phyloP scores from a whole-genome alignment of 768 basidiomycete species.

The Kwoniella mangroviensis region DNA sequence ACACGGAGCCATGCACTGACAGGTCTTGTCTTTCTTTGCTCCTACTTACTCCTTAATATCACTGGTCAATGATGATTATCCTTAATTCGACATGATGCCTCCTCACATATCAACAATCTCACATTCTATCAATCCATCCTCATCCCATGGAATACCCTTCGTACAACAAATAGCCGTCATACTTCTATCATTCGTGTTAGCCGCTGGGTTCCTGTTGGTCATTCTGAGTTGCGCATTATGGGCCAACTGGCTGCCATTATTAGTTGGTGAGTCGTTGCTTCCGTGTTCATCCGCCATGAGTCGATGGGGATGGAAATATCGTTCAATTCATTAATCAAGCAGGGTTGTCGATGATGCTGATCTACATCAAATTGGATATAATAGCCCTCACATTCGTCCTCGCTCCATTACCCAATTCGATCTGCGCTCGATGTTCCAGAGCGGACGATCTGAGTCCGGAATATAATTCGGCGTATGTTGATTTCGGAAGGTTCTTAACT shows the following conservation, averaged over 20 bases:
- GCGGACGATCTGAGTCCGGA: constrained; percentile 83
- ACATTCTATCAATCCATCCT: neutral
- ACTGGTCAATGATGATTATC: too few species aligned
- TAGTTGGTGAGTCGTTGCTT: constrained; percentile 71
- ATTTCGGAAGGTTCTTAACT: constrained; percentile 94
- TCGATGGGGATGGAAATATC: too few species aligned
- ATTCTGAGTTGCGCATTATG: constrained; percentile 96
- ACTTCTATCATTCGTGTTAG: constrained; percentile 93
- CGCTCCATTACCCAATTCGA: constrained; percentile 91
- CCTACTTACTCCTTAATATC: too few species aligned
- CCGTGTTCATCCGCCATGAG: constrained; percentile 50
- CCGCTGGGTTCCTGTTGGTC: constrained; percentile 95
- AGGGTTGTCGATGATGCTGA: neutral
- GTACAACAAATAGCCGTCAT: constrained; percentile 73
- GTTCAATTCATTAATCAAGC: too few species aligned
- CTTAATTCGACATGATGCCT: neutral
- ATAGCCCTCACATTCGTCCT: constrained; percentile 90
- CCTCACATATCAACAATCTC: neutral
- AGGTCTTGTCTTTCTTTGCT: neutral
- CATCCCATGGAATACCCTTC: neutral
- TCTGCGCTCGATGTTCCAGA: constrained; percentile 86
- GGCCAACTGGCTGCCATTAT: constrained; percentile 93
- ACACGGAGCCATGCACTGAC: neutral
- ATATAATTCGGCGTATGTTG: constrained; percentile 67
- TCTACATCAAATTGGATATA: neutral